Evolutionary conservation across 1,284 basidiomycete species (phyloP).

Genomic region (Bjerkandera adusta): DNA sequence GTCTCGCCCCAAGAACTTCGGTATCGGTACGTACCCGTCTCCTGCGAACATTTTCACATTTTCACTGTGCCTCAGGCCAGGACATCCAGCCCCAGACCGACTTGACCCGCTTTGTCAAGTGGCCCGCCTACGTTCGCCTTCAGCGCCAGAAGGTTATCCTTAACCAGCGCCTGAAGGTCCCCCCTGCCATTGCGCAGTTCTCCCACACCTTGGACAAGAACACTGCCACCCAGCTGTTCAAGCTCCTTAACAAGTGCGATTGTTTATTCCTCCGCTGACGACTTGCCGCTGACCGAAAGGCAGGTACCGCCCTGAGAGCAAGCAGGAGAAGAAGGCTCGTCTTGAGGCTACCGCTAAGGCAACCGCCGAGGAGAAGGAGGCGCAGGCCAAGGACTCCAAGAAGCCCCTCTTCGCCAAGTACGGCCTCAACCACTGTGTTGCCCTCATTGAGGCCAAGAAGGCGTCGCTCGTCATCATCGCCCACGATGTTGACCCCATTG

Average conservation of each 20-base stretch:
- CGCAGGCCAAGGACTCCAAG: conserved; percentile 76
- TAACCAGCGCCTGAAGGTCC: conserved; percentile 97
- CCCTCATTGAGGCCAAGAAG: conserved; percentile 97
- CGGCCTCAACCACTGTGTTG: conserved; percentile 96
- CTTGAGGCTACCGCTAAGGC: conserved; percentile 76
- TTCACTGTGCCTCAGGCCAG: conserved; percentile 61
- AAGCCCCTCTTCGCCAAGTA: conserved; percentile 97
- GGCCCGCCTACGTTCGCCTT: conserved; percentile 98
- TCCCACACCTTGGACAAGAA: conserved; percentile 99
- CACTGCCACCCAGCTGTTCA: conserved; percentile 98
- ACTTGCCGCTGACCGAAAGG: conserved; percentile 22
- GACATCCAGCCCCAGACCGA: conserved; percentile 91
- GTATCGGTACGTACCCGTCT: conserved; percentile 71
- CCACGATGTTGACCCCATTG: conserved; percentile 98
- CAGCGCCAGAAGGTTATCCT: conserved; percentile 99
- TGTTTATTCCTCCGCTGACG: conserved; percentile 33
- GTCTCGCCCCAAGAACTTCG: conserved; percentile 88
- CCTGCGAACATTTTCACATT: background rate
- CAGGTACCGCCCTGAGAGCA: conserved; percentile 91
- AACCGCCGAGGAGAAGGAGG: conserved; percentile 77
- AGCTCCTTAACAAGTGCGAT: conserved; percentile 98
- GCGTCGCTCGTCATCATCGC: conserved; percentile 95
- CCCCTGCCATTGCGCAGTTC: conserved; percentile 98
- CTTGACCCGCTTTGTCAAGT: conserved; percentile 98
- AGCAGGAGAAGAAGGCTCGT: conserved; percentile 98